Evolutionary conservation across 73 alveolate genomes (phyloP).

Genomic region (Paramecium primaurelia): DNA sequence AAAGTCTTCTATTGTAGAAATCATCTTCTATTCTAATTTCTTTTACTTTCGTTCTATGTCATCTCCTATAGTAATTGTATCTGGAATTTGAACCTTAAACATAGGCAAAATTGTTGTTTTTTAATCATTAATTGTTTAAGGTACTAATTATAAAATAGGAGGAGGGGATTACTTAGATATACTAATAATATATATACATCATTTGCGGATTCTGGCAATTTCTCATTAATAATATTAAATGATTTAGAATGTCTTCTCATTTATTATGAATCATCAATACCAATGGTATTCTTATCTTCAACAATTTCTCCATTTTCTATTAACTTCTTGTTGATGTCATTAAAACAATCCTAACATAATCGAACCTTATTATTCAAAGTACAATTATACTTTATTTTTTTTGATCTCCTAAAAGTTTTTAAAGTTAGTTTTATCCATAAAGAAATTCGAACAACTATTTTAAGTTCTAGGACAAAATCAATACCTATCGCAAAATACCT

Average conservation of each 20-base stretch:
- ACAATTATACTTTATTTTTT: neutral
- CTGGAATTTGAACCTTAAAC: neutral
- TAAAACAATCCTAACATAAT: neutral
- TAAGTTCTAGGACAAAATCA: neutral
- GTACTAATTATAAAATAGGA: neutral
- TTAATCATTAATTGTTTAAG: neutral
- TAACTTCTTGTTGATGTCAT: neutral
- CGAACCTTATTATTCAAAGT: neutral
- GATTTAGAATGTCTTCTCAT: conserved; percentile 16
- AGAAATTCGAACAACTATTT: conserved; percentile 1
- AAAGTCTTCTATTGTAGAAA: neutral
- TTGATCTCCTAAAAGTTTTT: neutral
- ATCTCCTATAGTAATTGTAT: neutral
- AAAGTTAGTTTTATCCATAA: neutral
- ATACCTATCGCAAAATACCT: conserved; percentile 26
- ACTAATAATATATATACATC: neutral
- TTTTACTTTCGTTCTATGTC: neutral
- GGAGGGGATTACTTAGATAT: neutral
- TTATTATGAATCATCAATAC: neutral
- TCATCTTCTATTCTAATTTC: neutral
- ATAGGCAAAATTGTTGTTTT: neutral
- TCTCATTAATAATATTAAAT: neutral
- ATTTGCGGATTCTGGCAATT: neutral
- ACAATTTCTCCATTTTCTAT: neutral
- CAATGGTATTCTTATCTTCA: neutral